Percentiles rank a stretch among this genome's conserved stretches.
Evolutionary conservation across 208 protist species (phyloP).

Genomic region (Acanthamoeba triangularis): DNA sequence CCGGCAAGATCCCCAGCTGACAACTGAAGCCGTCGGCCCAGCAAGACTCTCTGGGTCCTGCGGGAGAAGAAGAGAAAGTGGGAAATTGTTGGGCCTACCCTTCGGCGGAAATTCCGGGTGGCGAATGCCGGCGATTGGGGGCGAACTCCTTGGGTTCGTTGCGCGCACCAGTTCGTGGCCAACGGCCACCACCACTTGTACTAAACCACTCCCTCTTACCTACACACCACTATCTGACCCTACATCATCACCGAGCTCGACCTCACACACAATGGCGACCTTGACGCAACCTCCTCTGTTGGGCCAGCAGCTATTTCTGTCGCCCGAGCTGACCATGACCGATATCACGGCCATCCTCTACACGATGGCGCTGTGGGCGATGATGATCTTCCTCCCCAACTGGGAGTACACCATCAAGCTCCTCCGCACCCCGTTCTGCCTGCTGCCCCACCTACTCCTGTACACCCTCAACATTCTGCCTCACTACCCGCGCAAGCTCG

Average conservation of each 20-base stretch:
- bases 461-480: not conserved
- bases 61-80: too few species aligned
- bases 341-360: not conserved
- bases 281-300: not conserved
- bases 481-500: not conserved
- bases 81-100: not conserved
- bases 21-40: not conserved
- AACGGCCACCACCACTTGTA: too few species aligned
- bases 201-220: too few species aligned
- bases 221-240: too few species aligned
- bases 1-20: constrained; percentile 55
- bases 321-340: not conserved
- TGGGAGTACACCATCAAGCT: constrained; percentile 71
- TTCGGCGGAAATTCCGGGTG: too few species aligned
- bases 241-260: too few species aligned
- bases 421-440: not conserved
- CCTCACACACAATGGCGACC: not conserved
- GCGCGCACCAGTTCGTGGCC: too few species aligned
- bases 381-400: constrained; percentile 53
- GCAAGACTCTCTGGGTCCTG: too few species aligned
- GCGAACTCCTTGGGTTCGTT: not conserved
- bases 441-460: constrained; percentile 13
- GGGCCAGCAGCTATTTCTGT: constrained; percentile 4
- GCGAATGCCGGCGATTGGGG: too few species aligned
- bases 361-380: constrained; percentile 46